Evolutionary conservation across 176 grass and related monocot species (phyloP), one percentile per base, ranked within the genome.

Genomic region (Carex kokanica): DNA sequence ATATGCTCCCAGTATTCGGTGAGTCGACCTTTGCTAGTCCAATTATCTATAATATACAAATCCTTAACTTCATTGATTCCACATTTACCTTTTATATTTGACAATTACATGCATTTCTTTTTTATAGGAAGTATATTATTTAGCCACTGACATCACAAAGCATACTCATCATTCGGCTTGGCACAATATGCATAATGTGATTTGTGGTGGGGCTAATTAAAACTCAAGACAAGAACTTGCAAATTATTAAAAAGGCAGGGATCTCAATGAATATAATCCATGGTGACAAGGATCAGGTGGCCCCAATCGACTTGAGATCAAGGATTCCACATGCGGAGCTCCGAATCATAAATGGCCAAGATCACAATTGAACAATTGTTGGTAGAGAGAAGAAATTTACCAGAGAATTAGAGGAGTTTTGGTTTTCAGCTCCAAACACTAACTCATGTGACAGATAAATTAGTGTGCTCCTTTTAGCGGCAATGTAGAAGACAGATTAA

Each of bases 131-230:
- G 79, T 93, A 80, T 78, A 74, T 53, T 87, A 88, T 57, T 24
- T 88, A 36, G 7, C 93, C 21, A 82, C 54, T 21, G 90, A 98
- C n/a, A 81, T 93, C 25, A 94, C 92, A 5, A 86, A 34, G 87
- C 95, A 98, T 83, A 94, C 90, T 3, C 95, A 98, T 82, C 92
- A 91, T 78, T 94, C 95, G n/a, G 95, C 89, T 54, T 98, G 92
- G 92, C 89, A 94, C 78, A 98, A 90, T 5, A 98, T 98, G 95
- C 92, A 98, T 85, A 98, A 98, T 84, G 95, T 94, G 54, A 84
- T 98, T 60, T 98, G 92, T 65, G 92, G 90, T 4, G 92, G 90
- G 3, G 89, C n/a, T n/a, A n/a, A n/a, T 86, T 0, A 71, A 20
- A 49, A 40, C 62, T 45, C 87, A 94, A 88, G 90, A 91, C 79